These are phyloP conservation scores for Fusarium humuli DNA, from an alignment of 2,329 filamentous ascomycete species.

Conservation along the genomic window DNA sequence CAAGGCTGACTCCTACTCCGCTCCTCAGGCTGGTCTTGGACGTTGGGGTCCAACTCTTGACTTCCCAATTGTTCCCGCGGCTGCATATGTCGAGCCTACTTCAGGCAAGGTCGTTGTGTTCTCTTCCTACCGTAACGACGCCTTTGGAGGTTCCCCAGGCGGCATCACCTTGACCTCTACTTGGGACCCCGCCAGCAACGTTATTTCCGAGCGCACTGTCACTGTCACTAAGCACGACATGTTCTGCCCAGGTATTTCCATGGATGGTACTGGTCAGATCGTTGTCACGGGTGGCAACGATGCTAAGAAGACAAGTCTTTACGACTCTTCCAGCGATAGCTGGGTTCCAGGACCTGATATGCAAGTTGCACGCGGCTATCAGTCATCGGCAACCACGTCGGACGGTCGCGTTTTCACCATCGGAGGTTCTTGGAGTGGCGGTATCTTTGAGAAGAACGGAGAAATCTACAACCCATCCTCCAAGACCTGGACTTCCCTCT, in stretches of 20 bases:
- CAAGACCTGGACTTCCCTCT: constrained; percentile 15
- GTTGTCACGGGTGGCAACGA: constrained; percentile 66
- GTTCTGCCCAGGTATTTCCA: constrained; percentile 67
- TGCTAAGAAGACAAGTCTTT: constrained; percentile 61
- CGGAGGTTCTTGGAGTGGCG: constrained; percentile 33
- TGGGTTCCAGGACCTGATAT: constrained; percentile 29
- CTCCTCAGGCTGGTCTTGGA: constrained; percentile 9
- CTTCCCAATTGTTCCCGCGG: constrained; percentile 35
- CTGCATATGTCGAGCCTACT: constrained; percentile 29
- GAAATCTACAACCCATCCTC: constrained; percentile 20
- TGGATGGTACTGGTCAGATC: constrained; percentile 61
- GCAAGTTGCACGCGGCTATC: constrained; percentile 22
- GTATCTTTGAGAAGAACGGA: constrained; percentile 15
- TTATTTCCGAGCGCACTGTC: constrained; percentile 33
- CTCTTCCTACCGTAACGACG: constrained; percentile 17
- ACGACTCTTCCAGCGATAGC: constrained; percentile 44
- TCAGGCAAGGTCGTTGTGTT: constrained; percentile 27
- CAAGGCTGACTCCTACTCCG: constrained; percentile 8
- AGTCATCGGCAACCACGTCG: constrained; percentile 19
- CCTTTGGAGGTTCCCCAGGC: constrained; percentile 6
- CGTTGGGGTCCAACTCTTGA: constrained; percentile 29
- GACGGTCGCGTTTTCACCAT: constrained; percentile 28
- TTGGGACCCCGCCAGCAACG: constrained; percentile 11
- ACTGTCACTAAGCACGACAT: constrained; percentile 63
- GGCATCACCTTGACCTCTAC: constrained; percentile 19